Evolutionary conservation across 1,284 basidiomycete genomes (phyloP), one percentile per base, ranked within the genome.

Genomic region (Takashimella tepidaria): DNA sequence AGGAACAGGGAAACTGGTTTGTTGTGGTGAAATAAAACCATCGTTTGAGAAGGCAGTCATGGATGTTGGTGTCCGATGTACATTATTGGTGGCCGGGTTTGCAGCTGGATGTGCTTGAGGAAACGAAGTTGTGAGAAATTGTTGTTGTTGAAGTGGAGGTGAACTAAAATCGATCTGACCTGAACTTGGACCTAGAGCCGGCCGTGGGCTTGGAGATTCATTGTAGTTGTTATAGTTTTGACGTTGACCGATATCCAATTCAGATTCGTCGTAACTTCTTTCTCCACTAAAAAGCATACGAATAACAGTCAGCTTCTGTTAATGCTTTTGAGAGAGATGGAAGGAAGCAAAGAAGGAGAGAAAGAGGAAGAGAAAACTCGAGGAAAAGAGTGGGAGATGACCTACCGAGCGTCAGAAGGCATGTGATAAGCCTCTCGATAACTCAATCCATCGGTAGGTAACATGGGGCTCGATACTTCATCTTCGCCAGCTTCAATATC

Each of bases 391-490:
- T 37, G 31, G 31, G 16, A 16, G 31, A 8, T 37, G 10, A 37
- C 16, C 16, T 16, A 37, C 31, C 31, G 8, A 37, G 31, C 10
- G 31, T 37, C 31, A 16, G 8, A 37, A 16, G 31, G 31, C 8
- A 16, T 37, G 10, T 37, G 31, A 37, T 37, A 37, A 8, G 31
- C 8, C 16, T 37, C 31, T 8, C 16, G 8, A 16, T 37, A 37
- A 16, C 16, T 37, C 10, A 16, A 37, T 8, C 31, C 31, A 37
- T 16, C 16, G 31, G 31, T 6, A n/a, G 44, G 22, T 8, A 63
- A 26, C 23, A 63, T 66, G 2, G 64, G 62, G 43, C 50, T 54
- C 19, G 45, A 45, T 21, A 54, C 24, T 25, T 63, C 62, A 31
- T 62, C 57, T n/a, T 57, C 54, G 20, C 48, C 55, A 16, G 47